Conservation (phyloP, 2,329 filamentous ascomycete genomes). For the Penicillium sp. region DNA sequence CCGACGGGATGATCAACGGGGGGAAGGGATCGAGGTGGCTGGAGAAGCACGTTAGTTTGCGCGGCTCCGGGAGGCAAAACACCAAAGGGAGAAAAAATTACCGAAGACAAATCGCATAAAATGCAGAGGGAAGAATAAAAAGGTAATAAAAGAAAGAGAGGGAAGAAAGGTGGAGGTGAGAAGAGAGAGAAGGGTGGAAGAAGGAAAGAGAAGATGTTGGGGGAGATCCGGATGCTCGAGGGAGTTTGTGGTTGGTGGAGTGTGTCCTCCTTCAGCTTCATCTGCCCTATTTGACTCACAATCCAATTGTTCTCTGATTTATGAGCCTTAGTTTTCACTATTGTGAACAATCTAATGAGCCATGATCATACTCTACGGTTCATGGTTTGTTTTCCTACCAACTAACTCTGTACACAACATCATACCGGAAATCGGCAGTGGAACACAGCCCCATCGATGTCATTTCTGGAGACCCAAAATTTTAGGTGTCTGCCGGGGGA, state of each 20-base stretch:
- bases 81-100: constrained; percentile 16
- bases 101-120: background rate
- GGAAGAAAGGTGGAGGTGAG: constrained; percentile 23
- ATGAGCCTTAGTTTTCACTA: background rate
- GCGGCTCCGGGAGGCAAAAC: constrained; percentile 16
- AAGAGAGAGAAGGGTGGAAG: constrained; percentile 20
- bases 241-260: constrained; percentile 21
- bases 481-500: background rate
- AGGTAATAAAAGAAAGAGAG: constrained; percentile 19
- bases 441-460: constrained; percentile 23
- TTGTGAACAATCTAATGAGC: background rate
- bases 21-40: constrained; percentile 40
- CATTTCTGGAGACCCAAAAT: constrained; percentile 7
- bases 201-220: constrained; percentile 23
- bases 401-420: background rate
- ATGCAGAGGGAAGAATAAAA: background rate
- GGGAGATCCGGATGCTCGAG: constrained; percentile 20
- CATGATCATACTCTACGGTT: background rate
- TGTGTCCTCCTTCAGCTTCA: constrained; percentile 19
- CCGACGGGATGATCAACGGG: constrained; percentile 27
- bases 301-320: constrained; percentile 12
- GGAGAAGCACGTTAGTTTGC: constrained; percentile 31
- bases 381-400: background rate
- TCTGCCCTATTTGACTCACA: constrained; percentile 11
- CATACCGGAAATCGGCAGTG: constrained; percentile 7